phyloP scores from a whole-genome alignment of 345 rosid species.

The Noccaea bulbosa region DNA sequence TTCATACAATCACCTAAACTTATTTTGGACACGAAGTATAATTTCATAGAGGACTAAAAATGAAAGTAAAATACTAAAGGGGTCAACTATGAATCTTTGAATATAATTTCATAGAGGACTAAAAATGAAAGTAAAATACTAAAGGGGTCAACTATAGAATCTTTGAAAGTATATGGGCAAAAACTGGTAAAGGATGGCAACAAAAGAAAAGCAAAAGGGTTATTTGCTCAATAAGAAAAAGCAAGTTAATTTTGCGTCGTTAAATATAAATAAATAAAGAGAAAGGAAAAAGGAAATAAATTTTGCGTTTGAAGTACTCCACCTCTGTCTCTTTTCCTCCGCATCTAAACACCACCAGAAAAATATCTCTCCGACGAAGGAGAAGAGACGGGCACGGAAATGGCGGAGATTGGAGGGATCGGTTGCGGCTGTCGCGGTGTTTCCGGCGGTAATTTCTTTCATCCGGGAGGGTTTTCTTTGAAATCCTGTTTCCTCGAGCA shows the following conservation, averaged over 20 bases:
- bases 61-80: constrained; percentile 1
- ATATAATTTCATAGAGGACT: not conserved
- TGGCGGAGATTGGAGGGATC: constrained; percentile 54
- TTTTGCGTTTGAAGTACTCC: constrained; percentile 40
- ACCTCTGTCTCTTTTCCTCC: constrained; percentile 49
- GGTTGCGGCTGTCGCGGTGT: constrained; percentile 52
- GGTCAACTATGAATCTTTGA: not conserved
- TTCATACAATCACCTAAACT: not conserved
- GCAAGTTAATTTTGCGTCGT: constrained; percentile 10
- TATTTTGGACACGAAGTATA: not conserved
- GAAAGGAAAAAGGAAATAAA: not conserved
- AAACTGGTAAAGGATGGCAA: not conserved
- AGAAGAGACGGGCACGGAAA: constrained; percentile 29
- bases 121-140: not conserved
- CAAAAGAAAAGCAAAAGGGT: constrained; percentile 4
- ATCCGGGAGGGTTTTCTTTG: constrained; percentile 39
- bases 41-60: not conserved
- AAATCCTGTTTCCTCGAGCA: constrained; percentile 47
- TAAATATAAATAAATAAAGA: not conserved
- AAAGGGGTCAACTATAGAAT: constrained; percentile 15
- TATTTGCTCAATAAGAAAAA: not conserved
- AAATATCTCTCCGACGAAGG: constrained; percentile 51
- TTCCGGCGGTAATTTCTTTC: constrained; percentile 42
- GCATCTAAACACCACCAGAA: constrained; percentile 41
- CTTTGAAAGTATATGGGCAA: not conserved